phyloP scores from a whole-genome alignment of 2,329 filamentous ascomycete genomes.

The Colletotrichum acutatum region DNA sequence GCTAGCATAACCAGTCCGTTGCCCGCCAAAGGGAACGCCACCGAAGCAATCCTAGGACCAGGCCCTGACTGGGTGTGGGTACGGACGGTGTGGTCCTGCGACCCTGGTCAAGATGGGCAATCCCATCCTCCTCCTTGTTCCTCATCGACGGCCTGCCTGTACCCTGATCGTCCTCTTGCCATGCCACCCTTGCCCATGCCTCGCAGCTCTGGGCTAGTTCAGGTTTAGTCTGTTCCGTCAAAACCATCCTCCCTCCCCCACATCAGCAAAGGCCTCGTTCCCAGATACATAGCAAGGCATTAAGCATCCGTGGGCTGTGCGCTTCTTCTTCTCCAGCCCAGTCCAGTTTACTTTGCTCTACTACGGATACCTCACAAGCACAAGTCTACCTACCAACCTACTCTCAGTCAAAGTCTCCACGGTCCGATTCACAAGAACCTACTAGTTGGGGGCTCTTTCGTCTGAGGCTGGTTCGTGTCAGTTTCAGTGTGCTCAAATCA shows the following conservation, averaged over 20 bases:
- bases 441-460: constrained; percentile 37
- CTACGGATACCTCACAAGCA: not conserved
- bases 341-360: constrained; percentile 38
- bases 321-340: constrained; percentile 38
- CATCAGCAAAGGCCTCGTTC: constrained; percentile 44
- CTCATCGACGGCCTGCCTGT: constrained; percentile 28
- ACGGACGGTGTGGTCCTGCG: constrained; percentile 33
- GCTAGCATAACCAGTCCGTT: constrained; percentile 36
- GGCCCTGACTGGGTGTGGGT: constrained; percentile 33
- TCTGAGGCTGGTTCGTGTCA: constrained; percentile 44
- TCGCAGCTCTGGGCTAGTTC: constrained; percentile 51
- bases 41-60: constrained; percentile 37
- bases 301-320: constrained; percentile 42
- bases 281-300: constrained; percentile 46
- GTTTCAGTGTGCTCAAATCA: constrained; percentile 40
- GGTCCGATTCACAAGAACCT: constrained; percentile 36
- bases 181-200: constrained; percentile 49
- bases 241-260: constrained; percentile 46
- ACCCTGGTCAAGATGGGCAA: constrained; percentile 32
- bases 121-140: constrained; percentile 30
- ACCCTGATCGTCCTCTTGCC: constrained; percentile 44
- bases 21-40: constrained; percentile 35
- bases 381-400: too few species aligned
- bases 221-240: constrained; percentile 50
- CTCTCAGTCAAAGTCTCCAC: constrained; percentile 18